Evolutionary conservation across 139 green algal species (phyloP), one percentile per base, ranked within the genome.

Genomic region (Auxenochlorella pyrenoidosa): DNA sequence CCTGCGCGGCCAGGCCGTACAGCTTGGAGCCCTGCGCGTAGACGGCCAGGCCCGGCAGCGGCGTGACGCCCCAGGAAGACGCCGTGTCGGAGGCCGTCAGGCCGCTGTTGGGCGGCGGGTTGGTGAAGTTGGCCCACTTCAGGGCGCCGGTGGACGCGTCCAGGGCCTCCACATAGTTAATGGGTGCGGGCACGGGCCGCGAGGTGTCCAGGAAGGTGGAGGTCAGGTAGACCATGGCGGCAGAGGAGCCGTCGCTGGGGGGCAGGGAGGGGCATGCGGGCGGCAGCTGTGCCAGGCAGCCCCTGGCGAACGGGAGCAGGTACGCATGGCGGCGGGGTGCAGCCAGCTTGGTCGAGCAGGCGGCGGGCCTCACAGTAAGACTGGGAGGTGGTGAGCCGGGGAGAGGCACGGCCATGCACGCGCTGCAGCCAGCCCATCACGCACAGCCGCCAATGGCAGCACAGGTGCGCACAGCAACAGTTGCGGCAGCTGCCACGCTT

Each of bases 111-210:
- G 44, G 66, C 34, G 82, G 82, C 66, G 36, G 66, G 38, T 34
- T 18, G 0, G 82, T 86, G 44, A 54, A 79, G 82, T 86, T 86
- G 82, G 66, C 43, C 82, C 82, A 86, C 44, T 26, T 21, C 32
- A 79, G 18, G 19, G n/a, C 32, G 5, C 82, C 82, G 43, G 43
- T 86, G 66, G 43, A 18, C 5, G 66, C 43, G n/a, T 86, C 82
- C 41, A 86, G 66, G 1, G 82, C 82, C 44, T 86, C 82, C 0
- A 86, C 47, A 43, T 79, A 78, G 47, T 79, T 86, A 0, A 79
- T 16, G 32, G 65, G 60, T 3, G 51, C 47, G 0, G 82, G 82
- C 82, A 86, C 82, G 10, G 43, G 43, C 10, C 82, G 82, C 6
- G 0, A 70, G 82, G 43, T 68, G 44, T 86, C 82, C 5, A 86